Conservation (phyloP, 192 early-diverging fungal species). For the Linnemannia exigua region DNA sequence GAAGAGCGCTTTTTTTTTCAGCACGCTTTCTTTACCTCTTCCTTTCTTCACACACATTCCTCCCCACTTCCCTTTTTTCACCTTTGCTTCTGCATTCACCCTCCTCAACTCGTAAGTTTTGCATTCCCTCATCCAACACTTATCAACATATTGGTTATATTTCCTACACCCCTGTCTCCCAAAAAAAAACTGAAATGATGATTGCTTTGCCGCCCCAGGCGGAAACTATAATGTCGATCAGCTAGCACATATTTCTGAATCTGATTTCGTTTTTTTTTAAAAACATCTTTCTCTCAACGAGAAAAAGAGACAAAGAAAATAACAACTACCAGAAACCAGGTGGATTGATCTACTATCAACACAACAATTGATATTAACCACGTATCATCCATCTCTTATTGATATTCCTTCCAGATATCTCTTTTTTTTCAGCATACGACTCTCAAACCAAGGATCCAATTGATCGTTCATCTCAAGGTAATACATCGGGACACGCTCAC, state of each 20-base stretch:
- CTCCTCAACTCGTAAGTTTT: too few species aligned
- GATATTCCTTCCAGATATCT: background rate
- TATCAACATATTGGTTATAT: too few species aligned
- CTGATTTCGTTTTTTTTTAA: slow-evolving; percentile 25
- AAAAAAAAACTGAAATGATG: slow-evolving; percentile 24
- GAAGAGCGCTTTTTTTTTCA: background rate
- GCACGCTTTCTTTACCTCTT: background rate
- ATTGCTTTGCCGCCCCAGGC: slow-evolving; percentile 42
- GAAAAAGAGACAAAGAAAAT: background rate
- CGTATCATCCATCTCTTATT: background rate
- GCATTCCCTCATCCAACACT: too few species aligned
- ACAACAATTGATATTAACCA: background rate
- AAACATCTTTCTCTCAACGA: background rate
- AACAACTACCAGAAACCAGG: background rate
- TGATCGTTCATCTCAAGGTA: background rate
- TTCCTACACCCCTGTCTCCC: too few species aligned
- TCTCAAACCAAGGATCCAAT: background rate
- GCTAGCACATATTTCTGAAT: slow-evolving; percentile 43
- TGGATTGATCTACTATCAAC: background rate
- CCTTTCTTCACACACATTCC: too few species aligned
- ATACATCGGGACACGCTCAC: background rate
- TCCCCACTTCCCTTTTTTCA: too few species aligned
- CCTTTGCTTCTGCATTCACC: too few species aligned
- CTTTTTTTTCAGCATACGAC: background rate
- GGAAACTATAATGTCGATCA: slow-evolving; percentile 30